These are phyloP conservation scores for Neoconidiobolus thromboides DNA, from an alignment of 371 early-diverging fungal genomes.

Conservation along the genomic window DNA sequence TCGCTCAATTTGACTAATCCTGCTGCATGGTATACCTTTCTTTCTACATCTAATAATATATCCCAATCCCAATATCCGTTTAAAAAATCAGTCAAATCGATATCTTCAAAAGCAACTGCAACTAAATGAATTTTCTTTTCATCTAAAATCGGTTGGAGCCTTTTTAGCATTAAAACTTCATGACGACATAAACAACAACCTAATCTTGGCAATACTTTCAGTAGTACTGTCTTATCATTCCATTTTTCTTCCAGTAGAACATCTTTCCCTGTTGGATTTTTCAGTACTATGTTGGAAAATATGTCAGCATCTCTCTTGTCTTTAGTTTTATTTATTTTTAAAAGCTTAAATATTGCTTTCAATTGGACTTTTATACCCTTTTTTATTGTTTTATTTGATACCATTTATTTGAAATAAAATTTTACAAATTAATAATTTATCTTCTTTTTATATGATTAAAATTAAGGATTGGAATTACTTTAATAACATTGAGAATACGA, in stretches of 20 bases:
- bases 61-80: slow-evolving; percentile 3
- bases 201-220: neutral
- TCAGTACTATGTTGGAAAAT: too few species aligned
- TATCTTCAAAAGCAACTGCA: neutral
- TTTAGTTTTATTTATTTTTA: too few species aligned
- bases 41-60: neutral
- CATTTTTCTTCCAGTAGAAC: neutral
- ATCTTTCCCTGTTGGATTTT: neutral
- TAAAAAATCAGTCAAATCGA: neutral
- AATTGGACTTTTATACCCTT: too few species aligned
- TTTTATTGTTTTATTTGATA: too few species aligned
- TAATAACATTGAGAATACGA: too few species aligned
- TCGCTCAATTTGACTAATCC: neutral
- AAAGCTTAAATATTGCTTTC: too few species aligned
- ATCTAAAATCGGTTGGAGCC: neutral
- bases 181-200: neutral
- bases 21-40: neutral
- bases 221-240: neutral
- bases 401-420: too few species aligned
- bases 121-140: neutral
- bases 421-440: too few species aligned
- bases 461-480: too few species aligned
- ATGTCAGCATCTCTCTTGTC: too few species aligned
- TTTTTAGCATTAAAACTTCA: neutral
- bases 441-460: too few species aligned